Conservation (phyloP, 2,329 filamentous ascomycete species). For the Gaeumannomyces tritici region DNA sequence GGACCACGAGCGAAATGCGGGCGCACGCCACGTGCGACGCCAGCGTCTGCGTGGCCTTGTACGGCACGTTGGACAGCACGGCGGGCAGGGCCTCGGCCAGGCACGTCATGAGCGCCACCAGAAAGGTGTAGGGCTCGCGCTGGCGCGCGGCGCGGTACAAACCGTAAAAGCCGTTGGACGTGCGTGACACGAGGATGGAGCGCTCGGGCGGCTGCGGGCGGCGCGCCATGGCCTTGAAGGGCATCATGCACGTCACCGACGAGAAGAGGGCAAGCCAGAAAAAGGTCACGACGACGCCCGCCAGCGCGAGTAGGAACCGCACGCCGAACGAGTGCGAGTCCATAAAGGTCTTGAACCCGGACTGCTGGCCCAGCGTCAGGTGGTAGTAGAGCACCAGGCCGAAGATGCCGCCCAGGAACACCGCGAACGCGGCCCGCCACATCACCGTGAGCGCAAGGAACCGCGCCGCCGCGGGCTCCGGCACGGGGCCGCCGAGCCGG, state of each 20-base stretch:
- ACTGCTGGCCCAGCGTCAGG: constrained; percentile 12
- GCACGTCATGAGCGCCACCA: constrained; percentile 30
- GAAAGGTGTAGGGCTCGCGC: constrained; percentile 27
- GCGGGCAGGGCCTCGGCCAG: constrained; percentile 41
- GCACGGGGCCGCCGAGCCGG: background rate
- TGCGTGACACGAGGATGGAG: constrained; percentile 28
- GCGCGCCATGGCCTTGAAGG: constrained; percentile 22
- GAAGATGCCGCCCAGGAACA: constrained; percentile 22
- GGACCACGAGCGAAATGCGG: constrained; percentile 24
- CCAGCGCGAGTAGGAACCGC: constrained; percentile 28
- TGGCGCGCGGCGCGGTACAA: constrained; percentile 25
- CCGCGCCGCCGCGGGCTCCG: constrained; percentile 6
- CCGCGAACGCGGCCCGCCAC: constrained; percentile 21
- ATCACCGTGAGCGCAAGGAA: constrained; percentile 24
- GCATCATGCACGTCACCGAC: constrained; percentile 15
- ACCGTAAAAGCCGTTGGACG: constrained; percentile 33
- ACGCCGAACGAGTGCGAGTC: constrained; percentile 31
- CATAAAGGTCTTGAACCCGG: constrained; percentile 17
- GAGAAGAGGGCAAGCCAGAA: constrained; percentile 30
- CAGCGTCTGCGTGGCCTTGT: constrained; percentile 29
- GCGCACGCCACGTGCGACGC: constrained; percentile 29
- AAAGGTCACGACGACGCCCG: constrained; percentile 30
- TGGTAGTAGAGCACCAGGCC: constrained; percentile 30
- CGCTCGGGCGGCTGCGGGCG: constrained; percentile 23
- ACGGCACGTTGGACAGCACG: constrained; percentile 37